Evolutionary conservation across 768 basidiomycete genomes (phyloP).

Genomic region (Cubamyces sp.): DNA sequence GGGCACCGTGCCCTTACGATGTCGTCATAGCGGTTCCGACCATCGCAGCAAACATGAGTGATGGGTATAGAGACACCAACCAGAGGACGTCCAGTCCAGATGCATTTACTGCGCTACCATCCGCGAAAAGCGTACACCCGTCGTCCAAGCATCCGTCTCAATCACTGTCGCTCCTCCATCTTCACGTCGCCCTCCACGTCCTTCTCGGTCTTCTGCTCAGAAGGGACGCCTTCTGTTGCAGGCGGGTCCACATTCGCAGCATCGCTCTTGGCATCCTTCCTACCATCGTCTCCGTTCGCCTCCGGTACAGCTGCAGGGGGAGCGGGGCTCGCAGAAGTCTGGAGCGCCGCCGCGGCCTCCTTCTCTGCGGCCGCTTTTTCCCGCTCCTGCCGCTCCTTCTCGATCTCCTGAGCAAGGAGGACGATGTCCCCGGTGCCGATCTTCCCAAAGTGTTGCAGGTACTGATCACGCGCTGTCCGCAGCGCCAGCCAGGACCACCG

Average conservation of each 20-base stretch:
- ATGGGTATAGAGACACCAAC: background rate
- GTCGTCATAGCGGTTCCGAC: slow-evolving; percentile 10
- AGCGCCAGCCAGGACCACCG: slow-evolving; percentile 83
- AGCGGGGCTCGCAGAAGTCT: slow-evolving; percentile 28
- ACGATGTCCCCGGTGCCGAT: slow-evolving; percentile 78
- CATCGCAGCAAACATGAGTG: background rate
- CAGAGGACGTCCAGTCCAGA: background rate
- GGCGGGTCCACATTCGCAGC: background rate
- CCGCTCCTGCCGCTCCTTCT: slow-evolving; percentile 36
- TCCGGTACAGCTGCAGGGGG: background rate
- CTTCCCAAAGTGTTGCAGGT: slow-evolving; percentile 79
- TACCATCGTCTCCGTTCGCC: slow-evolving; percentile 3
- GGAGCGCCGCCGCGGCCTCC: slow-evolving; percentile 34
- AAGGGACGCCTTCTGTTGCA: background rate
- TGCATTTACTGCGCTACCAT: background rate
- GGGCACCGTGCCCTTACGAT: background rate
- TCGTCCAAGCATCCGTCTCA: background rate
- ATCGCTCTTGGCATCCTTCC: slow-evolving; percentile 14
- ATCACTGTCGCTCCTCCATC: slow-evolving; percentile 30
- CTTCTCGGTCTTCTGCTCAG: slow-evolving; percentile 2
- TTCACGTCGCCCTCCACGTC: slow-evolving; percentile 35
- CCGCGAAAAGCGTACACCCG: background rate
- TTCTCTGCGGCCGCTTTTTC: slow-evolving; percentile 38
- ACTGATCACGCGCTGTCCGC: slow-evolving; percentile 71
- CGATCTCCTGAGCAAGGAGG: slow-evolving; percentile 36